Base-by-base conservation (phyloP, 768 basidiomycete genomes). In the Mycena olivaceomarginata region DNA sequence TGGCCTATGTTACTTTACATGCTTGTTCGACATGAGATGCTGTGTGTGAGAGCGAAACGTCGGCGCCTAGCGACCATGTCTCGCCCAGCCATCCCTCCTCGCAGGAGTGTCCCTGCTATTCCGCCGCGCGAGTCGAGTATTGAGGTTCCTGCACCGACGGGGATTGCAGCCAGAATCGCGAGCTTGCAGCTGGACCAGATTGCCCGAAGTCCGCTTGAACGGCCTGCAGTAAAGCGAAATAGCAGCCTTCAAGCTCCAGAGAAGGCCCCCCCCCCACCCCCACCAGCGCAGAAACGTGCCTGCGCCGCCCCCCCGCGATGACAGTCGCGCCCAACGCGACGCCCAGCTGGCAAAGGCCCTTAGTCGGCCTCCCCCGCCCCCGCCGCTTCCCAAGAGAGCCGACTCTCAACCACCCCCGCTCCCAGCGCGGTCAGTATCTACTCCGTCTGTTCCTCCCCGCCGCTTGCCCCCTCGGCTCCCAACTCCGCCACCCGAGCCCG, bases 91-190 rank as follows among this genome's bases (percentile, higher is more conserved):
- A 63, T 83, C 25, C 84, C 85, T 12, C 83, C 83, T 59, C 82
- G 83, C 31, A 82, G 85, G 8, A 80, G 69, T 59, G 76, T 82
- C 13, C 85, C 86, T 10, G 67, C 81, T 0, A 78, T 80, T 18
- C 81, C 75, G 15, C 78, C 73, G 31, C 77, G 66, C 37, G 62
- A 70, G 31, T 41, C 62, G 59, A 71, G 10, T 43, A 37, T 66
- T n/a, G 67, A 66, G n/a, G 57, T 15, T 6, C 57, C 59, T 10
- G 57, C 63, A 2, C 76, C 75, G 10, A 57, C 31, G 20, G 80
- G 83, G 13, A 84, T 87, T 71, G 82, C 83, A 56, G 83, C 84
- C 56, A 80, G 85, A 39, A 86, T 87, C 56, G 84, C 85, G 5
- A 83, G 75, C 46, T 77, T 87, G 45, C 82, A 83, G 37, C 73